These are phyloP conservation scores for Macrolepiota dolichaula DNA, from an alignment of 768 basidiomycete genomes.

Conservation along the genomic window DNA sequence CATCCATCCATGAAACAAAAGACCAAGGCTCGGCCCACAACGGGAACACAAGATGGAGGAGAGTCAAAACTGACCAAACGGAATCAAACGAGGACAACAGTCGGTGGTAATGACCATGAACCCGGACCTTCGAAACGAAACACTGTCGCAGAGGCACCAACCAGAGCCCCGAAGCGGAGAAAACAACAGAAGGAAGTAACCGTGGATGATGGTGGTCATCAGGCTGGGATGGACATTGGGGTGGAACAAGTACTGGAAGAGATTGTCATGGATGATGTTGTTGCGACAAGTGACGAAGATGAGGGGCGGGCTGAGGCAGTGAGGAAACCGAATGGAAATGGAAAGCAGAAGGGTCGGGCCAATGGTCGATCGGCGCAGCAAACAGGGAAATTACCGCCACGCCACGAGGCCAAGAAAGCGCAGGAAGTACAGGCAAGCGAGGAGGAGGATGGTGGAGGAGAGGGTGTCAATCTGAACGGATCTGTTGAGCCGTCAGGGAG, in stretches of 20 bases:
- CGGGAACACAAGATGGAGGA: not conserved
- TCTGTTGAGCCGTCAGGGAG: constrained; percentile 11
- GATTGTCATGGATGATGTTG: constrained; percentile 13
- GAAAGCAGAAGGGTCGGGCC: constrained; percentile 16
- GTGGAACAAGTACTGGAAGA: constrained; percentile 15
- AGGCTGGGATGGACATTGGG: constrained; percentile 12
- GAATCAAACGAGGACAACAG: constrained; percentile 2
- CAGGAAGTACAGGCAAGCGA: constrained; percentile 14
- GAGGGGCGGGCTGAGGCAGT: constrained; percentile 12
- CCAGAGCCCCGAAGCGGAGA: constrained; percentile 4
- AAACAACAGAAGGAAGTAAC: constrained; percentile 13
- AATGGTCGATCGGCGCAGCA: constrained; percentile 18
- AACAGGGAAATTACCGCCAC: constrained; percentile 12
- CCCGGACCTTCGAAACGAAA: constrained; percentile 6
- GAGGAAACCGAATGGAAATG: constrained; percentile 13
- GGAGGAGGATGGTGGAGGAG: constrained; percentile 23
- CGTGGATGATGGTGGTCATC: constrained; percentile 11
- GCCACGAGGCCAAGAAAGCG: constrained; percentile 9
- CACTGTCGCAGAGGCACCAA: not conserved
- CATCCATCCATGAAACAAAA: constrained; percentile 7
- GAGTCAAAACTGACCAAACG: constrained; percentile 3
- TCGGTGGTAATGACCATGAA: not conserved
- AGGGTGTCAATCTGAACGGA: constrained; percentile 7
- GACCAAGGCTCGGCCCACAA: not conserved
- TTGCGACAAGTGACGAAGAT: constrained; percentile 10